Conservation (phyloP, 2,329 filamentous ascomycete genomes). For the Apiospora koreana region DNA sequence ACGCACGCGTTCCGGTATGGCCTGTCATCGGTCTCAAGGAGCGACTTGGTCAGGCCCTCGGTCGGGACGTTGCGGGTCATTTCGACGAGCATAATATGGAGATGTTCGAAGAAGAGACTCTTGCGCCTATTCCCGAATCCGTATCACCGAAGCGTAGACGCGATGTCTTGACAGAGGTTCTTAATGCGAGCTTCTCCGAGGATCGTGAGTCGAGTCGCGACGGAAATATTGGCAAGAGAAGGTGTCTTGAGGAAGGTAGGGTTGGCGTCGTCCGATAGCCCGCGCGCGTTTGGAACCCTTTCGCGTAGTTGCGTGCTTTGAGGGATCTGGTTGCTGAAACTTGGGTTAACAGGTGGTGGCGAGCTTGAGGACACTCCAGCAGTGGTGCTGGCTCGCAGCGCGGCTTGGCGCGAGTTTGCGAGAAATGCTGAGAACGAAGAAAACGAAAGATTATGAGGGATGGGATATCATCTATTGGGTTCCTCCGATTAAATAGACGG, state of each 20-base stretch:
- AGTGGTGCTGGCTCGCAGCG: constrained; percentile 1
- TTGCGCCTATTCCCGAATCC: constrained; percentile 16
- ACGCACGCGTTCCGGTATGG: constrained; percentile 53
- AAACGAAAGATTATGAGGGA: constrained; percentile 1
- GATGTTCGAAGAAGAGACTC: constrained; percentile 39
- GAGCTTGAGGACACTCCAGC: neutral
- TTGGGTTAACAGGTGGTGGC: constrained; percentile 9
- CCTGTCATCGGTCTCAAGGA: constrained; percentile 57
- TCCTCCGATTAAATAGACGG: neutral
- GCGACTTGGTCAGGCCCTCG: constrained; percentile 54
- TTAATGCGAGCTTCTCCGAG: constrained; percentile 34
- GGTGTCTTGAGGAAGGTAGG: constrained; percentile 28
- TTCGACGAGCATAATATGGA: constrained; percentile 44
- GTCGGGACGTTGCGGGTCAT: constrained; percentile 50
- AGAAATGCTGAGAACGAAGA: constrained; percentile 1
- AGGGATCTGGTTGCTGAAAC: constrained; percentile 1
- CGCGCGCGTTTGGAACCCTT: neutral
- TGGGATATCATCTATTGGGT: neutral
- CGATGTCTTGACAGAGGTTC: constrained; percentile 29
- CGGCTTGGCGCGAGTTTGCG: constrained; percentile 9
- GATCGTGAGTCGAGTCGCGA: constrained; percentile 24
- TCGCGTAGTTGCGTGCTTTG: constrained; percentile 6
- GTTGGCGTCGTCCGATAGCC: constrained; percentile 28
- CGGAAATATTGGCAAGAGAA: constrained; percentile 25
- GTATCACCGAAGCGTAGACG: constrained; percentile 26